Percentiles rank a stretch among this genome's conserved stretches.
Conservation (phyloP, 495 filamentous ascomycete genomes). For the Durotheca rogersii region DNA sequence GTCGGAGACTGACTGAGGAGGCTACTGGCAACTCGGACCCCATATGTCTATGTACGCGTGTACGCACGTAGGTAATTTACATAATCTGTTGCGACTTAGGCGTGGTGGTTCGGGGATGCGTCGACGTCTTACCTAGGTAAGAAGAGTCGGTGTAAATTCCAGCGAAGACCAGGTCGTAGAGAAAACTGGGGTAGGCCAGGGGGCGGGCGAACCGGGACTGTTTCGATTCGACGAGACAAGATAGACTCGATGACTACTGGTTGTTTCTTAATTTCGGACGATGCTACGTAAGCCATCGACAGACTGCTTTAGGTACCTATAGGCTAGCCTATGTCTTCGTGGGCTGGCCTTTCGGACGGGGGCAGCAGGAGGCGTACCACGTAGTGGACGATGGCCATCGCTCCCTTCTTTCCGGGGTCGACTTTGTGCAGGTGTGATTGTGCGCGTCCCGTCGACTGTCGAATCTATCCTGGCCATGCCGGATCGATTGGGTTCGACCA, state of each 20-base stretch:
- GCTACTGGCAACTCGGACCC: no score
- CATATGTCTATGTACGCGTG: no score
- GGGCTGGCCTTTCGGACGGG: no score
- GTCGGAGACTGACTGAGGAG: no score
- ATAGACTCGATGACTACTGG: slow-evolving; percentile 5
- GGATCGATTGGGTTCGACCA: slow-evolving; percentile 29
- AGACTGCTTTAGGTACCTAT: not conserved
- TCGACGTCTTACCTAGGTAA: slow-evolving; percentile 27
- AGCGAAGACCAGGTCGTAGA: slow-evolving; percentile 6
- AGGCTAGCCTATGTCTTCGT: no score
- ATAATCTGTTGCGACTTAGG: slow-evolving; percentile 1
- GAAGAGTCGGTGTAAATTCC: slow-evolving; percentile 23
- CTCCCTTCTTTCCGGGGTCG: not conserved
- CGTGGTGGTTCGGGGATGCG: slow-evolving; percentile 23
- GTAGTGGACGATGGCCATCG: no score
- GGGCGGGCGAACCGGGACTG: slow-evolving; percentile 21
- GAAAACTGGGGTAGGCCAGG: slow-evolving; percentile 29
- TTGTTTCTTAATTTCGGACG: slow-evolving; percentile 11
- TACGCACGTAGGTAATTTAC: no score
- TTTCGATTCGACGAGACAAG: slow-evolving; percentile 25
- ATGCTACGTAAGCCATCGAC: slow-evolving; percentile 5
- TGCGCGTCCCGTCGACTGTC: slow-evolving; percentile 1
- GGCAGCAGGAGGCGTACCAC: no score
- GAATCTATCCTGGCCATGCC: slow-evolving; percentile 14
- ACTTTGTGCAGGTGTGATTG: no score